Evolutionary conservation across 1,139 yeast genomes (phyloP).

Genomic region (Pichia sp.): DNA sequence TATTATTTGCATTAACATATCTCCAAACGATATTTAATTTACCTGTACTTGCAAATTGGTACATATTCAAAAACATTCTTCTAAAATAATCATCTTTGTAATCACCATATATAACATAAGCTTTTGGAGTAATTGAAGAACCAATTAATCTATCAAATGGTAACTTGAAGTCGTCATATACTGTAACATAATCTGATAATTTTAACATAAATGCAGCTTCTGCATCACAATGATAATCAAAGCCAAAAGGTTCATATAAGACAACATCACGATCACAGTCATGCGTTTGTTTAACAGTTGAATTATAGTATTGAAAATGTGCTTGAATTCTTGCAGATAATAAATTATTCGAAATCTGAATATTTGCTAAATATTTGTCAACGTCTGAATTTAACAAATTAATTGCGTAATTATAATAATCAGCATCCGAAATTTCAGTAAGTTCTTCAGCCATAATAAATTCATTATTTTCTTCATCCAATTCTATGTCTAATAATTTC

Average conservation of each 20-base stretch:
- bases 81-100: constrained; percentile 43
- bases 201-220: constrained; percentile 67
- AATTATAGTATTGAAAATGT: constrained; percentile 49
- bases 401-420: constrained; percentile 35
- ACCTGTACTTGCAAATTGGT: constrained; percentile 54
- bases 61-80: constrained; percentile 52
- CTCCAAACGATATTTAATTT: constrained; percentile 75
- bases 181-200: constrained; percentile 29
- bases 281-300: constrained; percentile 18
- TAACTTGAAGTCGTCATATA: constrained; percentile 19
- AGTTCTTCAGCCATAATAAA: constrained; percentile 27
- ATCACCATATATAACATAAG: constrained; percentile 50
- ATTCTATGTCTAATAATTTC: constrained; percentile 32
- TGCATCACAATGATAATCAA: constrained; percentile 49
- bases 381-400: constrained; percentile 25
- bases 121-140: constrained; percentile 11
- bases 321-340: constrained; percentile 59
- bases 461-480: constrained; percentile 26
- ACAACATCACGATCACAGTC: constrained; percentile 21
- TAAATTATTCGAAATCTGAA: constrained; percentile 47
- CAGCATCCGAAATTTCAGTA: constrained; percentile 32
- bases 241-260: constrained; percentile 21
- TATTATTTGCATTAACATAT: constrained; percentile 41
- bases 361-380: constrained; percentile 37
- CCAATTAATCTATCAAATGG: constrained; percentile 63